A percentile compares a stretch with the other conserved stretches of the same genome.
Evolutionary conservation across 495 filamentous ascomycete genomes (phyloP).

Genomic region (Xylaria cubensis): DNA sequence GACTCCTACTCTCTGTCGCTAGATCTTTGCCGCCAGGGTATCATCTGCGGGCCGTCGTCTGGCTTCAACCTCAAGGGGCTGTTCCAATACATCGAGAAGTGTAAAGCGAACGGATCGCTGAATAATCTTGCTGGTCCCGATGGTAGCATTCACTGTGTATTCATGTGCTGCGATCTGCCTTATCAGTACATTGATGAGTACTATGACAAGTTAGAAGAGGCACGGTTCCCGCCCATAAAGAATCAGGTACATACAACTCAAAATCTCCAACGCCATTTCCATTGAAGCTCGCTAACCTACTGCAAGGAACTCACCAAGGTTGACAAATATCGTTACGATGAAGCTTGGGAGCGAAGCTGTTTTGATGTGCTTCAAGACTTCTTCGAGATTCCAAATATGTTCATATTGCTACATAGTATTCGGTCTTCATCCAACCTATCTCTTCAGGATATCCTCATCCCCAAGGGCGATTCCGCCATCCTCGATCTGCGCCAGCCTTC

Average conservation of each 20-base stretch:
- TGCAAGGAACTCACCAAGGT: constrained; percentile 24
- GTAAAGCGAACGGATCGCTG: constrained; percentile 42
- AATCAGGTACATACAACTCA: not conserved
- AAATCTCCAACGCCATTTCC: not conserved
- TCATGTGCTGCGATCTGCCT: constrained; percentile 64
- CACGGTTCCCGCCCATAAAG: constrained; percentile 60
- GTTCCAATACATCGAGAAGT: constrained; percentile 57
- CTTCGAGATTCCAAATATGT: constrained; percentile 42
- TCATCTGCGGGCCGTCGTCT: constrained; percentile 66
- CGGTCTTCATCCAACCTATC: not conserved
- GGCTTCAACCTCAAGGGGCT: constrained; percentile 64
- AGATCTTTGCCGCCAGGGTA: constrained; percentile 60
- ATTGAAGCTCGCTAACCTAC: not conserved
- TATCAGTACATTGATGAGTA: constrained; percentile 69
- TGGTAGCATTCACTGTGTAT: constrained; percentile 29
- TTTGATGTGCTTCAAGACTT: constrained; percentile 48
- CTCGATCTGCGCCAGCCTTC: not conserved
- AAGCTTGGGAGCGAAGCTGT: constrained; percentile 56
- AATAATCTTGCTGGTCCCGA: not conserved
- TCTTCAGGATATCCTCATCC: not conserved
- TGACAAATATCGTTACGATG: constrained; percentile 62
- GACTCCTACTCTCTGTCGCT: constrained; percentile 63
- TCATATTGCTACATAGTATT: constrained; percentile 24
- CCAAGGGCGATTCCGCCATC: not conserved
- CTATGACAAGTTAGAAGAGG: constrained; percentile 59